Percentiles rank a stretch among this genome's conserved stretches.
phyloP scores from a whole-genome alignment of 768 basidiomycete species.

The Tubosaeta brunneosetosa region DNA sequence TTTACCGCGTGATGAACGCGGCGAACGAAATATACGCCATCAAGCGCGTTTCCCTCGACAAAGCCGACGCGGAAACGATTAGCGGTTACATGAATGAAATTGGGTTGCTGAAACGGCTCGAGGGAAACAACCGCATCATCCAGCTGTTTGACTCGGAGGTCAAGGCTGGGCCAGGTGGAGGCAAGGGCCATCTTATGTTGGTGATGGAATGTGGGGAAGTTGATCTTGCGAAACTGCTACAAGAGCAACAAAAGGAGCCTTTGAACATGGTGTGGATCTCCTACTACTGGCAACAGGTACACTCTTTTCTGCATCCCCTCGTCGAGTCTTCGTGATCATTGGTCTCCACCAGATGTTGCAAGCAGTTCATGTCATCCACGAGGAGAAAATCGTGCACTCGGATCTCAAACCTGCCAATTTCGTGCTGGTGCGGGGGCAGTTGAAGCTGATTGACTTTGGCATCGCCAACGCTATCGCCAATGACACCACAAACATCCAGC shows the following conservation, averaged over 20 bases:
- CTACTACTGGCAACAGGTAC: conserved; percentile 95
- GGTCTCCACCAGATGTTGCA: conserved; percentile 74
- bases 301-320: conserved; percentile 12
- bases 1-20: conserved; percentile 82
- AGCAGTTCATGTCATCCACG: conserved; percentile 97
- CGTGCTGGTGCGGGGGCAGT: conserved; percentile 87
- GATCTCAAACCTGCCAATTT: conserved; percentile 99
- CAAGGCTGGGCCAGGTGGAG: conserved; percentile 56
- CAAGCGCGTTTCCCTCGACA: conserved; percentile 88
- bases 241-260: conserved; percentile 78
- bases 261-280: conserved; percentile 93
- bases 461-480: conserved; percentile 98
- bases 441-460: conserved; percentile 99
- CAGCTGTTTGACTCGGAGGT: conserved; percentile 88
- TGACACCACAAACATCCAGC: conserved; percentile 96
- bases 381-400: conserved; percentile 98
- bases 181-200: conserved; percentile 71
- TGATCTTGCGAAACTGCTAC: conserved; percentile 79
- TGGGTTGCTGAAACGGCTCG: conserved; percentile 84
- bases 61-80: conserved; percentile 85
- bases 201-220: conserved; percentile 98
- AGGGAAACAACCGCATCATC: conserved; percentile 90
- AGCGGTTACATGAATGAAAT: conserved; percentile 97
- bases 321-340: neutral
- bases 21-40: conserved; percentile 81